Evolutionary conservation across 768 basidiomycete species (phyloP), one percentile per base, ranked within the genome.

Genomic region (Mycena haematopus): DNA sequence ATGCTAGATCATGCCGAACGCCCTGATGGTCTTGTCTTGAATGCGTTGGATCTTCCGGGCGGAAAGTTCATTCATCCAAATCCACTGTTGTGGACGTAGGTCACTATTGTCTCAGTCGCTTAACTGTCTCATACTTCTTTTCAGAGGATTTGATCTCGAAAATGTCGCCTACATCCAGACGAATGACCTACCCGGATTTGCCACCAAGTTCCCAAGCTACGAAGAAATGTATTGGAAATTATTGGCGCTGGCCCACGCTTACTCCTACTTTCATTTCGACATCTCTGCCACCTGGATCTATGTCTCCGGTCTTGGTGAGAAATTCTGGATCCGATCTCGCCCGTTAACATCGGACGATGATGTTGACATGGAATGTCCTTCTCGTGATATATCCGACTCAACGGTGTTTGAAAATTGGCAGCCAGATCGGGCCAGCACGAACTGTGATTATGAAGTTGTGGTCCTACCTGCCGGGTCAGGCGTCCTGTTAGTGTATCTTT

Each of bases 61-160:
- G 51, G 50, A 10, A 27, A 59, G 6, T 21, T 51, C 15, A 27
- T 52, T 1, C 58, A 52, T 17, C 8, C 25, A 10, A 59, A 59
- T 14, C 58, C 50, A 14, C 38, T 59, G 7, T 11, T 52, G 13
- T 50, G 29, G 4, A 46, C 22, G 58, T 35, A 29, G 2, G 22
- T 42, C 7, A 10, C 19, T 49, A 6, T 14, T 29, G 17, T 8
- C 17, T 11, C n/a, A 5, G 1, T 13, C 36, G 17, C 13, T 13
- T 38, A 6, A 38, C 14, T 38, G 14, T 15, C 17, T n/a, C 11
- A 17, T 17, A 38, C 36, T 13, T 38, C 14, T 17, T 15, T 15
- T 13, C 25, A 58, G 57, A 9, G 57, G 57, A 9, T 40, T 58
- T 2, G 57, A 58, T 29, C 38, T 52, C 11, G 57, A 58, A 38